Conservation (phyloP, 129 eudicot species). For the Mikania micrantha region DNA sequence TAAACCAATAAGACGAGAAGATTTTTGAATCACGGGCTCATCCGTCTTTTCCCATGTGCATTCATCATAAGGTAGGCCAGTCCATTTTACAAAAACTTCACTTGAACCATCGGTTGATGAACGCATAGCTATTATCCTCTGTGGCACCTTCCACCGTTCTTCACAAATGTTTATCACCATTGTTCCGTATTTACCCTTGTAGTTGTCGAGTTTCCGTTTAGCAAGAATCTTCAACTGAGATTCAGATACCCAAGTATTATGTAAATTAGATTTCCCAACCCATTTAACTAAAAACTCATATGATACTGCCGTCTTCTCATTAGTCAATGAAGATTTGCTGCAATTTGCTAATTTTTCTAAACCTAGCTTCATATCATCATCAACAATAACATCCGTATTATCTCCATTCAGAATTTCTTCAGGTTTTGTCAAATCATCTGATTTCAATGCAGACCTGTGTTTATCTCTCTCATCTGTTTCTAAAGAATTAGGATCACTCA, state of each 20-base stretch:
- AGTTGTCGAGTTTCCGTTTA: conserved; percentile 81
- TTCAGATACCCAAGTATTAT: conserved; percentile 86
- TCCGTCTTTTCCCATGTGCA: conserved; percentile 93
- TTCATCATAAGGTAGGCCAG: conserved; percentile 84
- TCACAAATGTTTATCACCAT: conserved; percentile 58
- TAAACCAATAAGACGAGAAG: conserved; percentile 44
- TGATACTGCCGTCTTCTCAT: conserved; percentile 20
- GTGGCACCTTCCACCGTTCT: conserved; percentile 90
- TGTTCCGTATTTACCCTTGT: conserved; percentile 70
- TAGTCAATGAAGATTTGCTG: conserved; percentile 24
- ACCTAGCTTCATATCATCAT: conserved; percentile 13
- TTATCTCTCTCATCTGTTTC: conserved; percentile 19
- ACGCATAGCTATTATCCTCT: conserved; percentile 58
- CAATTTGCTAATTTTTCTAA: conserved; percentile 8
- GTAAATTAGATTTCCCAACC: conserved; percentile 90
- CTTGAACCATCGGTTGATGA: conserved; percentile 43
- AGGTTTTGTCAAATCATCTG: conserved; percentile 19
- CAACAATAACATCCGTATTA: conserved; percentile 20
- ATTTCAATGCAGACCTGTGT: conserved; percentile 2
- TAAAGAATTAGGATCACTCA: conserved; percentile 19
- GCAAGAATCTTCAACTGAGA: conserved; percentile 64
- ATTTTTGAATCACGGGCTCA: conserved; percentile 54
- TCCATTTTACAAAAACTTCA: conserved; percentile 80
- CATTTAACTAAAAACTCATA: conserved; percentile 89
- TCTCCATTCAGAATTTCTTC: conserved; percentile 20